Conservation (phyloP, 257 asterid species). For the Ajuga chamaepitys region DNA sequence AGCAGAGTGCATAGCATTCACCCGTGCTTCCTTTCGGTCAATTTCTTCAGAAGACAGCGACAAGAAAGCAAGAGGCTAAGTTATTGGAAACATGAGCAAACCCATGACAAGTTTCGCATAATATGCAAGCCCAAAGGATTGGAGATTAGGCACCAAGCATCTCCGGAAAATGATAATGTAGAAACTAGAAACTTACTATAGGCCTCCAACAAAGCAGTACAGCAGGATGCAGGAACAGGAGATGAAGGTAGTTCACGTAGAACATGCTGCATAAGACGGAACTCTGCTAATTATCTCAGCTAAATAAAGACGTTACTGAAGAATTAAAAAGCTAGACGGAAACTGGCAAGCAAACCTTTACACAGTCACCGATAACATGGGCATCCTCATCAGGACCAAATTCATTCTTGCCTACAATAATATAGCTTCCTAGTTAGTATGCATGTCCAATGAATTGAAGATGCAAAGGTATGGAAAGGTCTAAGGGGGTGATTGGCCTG, state of each 20-base stretch:
- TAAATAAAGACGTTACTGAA: slow-evolving; percentile 8
- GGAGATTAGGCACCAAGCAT: slow-evolving; percentile 14
- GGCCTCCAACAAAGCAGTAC: slow-evolving; percentile 89
- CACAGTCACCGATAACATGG: slow-evolving; percentile 86
- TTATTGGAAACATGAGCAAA: slow-evolving; percentile 7
- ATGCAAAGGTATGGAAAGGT: not conserved
- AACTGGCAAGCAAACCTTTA: slow-evolving; percentile 57
- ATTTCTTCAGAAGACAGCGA: slow-evolving; percentile 41
- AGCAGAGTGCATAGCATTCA: slow-evolving; percentile 76
- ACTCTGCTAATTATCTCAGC: slow-evolving; percentile 15
- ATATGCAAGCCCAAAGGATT: slow-evolving; percentile 5
- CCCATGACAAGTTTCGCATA: not conserved
- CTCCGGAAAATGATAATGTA: not conserved
- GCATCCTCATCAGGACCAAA: slow-evolving; percentile 81
- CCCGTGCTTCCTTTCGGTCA: slow-evolving; percentile 73
- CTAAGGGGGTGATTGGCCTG: not conserved
- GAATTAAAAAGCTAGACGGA: slow-evolving; percentile 5
- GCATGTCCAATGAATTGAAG: not conserved
- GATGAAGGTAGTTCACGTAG: slow-evolving; percentile 96
- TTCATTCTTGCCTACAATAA: slow-evolving; percentile 58
- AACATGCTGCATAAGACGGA: slow-evolving; percentile 60
- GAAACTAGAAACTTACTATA: slow-evolving; percentile 45
- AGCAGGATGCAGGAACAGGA: slow-evolving; percentile 97
- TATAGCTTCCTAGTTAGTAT: slow-evolving; percentile 17
- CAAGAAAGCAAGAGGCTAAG: slow-evolving; percentile 16